Evolutionary conservation across 768 basidiomycete species (phyloP), one percentile per base, ranked within the genome.

Genomic region (Galerina marginata): DNA sequence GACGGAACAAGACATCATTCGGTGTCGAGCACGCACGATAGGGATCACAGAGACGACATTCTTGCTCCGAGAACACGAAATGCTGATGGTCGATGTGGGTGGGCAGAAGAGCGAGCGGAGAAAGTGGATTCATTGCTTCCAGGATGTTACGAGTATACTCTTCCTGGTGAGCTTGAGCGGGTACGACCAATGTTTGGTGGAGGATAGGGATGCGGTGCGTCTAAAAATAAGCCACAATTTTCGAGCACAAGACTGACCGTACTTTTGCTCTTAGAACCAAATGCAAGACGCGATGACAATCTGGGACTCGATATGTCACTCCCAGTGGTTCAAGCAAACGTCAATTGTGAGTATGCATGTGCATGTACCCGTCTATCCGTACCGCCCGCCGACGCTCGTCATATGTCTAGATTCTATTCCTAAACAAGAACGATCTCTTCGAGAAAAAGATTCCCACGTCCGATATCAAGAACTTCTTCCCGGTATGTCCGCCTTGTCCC

Each of bases 231-330:
- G 11, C 15, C 37, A 25, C 52, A 20, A 26, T 29, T 45, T 25
- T 40, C 43, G 50, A 6, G 33, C 4, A 4, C 4, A 16, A 14
- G 23, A 43, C 58, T 47, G 62, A 50, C 37, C 1, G 52, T 36
- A 59, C 26, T 53, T 59, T 60, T 61, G 15, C n/a, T 20, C 48
- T 37, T 68, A 95, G 91, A 98, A 98, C 71, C 95, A 96, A 88
- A 96, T 98, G 95, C 92, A 96, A 79, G 95, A 98, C 64, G 93
- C 95, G 1, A 91, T 98, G 88, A 93, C 93, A n/a, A 93, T 98
- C 51, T 98, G 95, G 90, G 95, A 98, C 67, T 95, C 94, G 43
- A 96, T 98, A 83, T 96, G 94, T 76, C 94, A 97, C 73, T 96
- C 94, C 9, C 94, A 96, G 65, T 97, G 95, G 95, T 97, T 97